Evolutionary conservation across 1,284 basidiomycete genomes (phyloP).

Genomic region (Leccinum subrobustum): DNA sequence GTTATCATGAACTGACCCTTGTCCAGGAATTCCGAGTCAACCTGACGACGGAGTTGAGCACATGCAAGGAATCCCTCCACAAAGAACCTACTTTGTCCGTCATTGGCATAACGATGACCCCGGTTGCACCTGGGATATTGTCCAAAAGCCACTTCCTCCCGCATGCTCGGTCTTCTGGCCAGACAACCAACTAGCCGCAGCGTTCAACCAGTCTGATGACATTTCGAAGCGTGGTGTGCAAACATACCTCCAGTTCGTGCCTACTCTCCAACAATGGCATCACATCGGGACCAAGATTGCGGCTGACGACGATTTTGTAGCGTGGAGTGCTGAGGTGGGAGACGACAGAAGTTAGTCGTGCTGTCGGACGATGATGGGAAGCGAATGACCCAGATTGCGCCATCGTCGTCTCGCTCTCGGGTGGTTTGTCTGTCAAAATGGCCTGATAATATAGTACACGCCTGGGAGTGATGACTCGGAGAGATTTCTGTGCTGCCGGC

Average conservation of each 20-base stretch:
- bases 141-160: constrained; percentile 78
- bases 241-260: constrained; percentile 55
- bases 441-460: neutral
- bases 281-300: constrained; percentile 68
- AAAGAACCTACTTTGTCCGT: constrained; percentile 59
- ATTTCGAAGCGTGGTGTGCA: neutral
- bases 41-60: constrained; percentile 37
- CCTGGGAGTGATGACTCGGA: neutral
- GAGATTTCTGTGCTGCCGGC: neutral
- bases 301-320: constrained; percentile 64
- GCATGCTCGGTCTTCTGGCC: constrained; percentile 66
- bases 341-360: constrained; percentile 37
- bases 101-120: constrained; percentile 61
- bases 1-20: constrained; percentile 43
- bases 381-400: constrained; percentile 29
- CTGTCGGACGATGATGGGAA: constrained; percentile 9
- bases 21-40: constrained; percentile 73
- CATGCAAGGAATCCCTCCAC: neutral
- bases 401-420: constrained; percentile 22
- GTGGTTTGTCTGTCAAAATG: neutral
- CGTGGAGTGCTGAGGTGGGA: constrained; percentile 34
- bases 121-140: constrained; percentile 65
- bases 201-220: neutral
- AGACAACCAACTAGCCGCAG: constrained; percentile 56
- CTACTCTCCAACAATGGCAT: constrained; percentile 59